These are phyloP conservation scores for Geotrichum phurueaensis DNA, from an alignment of 1,139 yeast genomes.

Conservation along the genomic window DNA sequence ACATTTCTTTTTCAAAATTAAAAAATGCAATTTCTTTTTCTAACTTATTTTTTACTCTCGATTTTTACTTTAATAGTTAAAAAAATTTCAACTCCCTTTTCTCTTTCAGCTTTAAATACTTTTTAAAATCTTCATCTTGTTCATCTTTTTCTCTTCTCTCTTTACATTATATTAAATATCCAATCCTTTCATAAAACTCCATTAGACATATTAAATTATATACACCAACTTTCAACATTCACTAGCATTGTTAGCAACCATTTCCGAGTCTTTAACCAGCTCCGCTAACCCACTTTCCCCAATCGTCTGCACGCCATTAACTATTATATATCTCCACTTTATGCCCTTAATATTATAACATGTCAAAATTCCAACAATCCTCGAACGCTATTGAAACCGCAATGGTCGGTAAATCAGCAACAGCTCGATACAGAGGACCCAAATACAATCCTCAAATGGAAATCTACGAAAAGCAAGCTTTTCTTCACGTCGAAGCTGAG, in stretches of 20 bases:
- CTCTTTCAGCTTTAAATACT: neutral
- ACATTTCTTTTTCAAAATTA: too few species aligned
- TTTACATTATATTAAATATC: neutral
- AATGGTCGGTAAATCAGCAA: constrained; percentile 9
- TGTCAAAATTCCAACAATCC: constrained; percentile 1
- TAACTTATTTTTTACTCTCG: neutral
- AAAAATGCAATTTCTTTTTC: neutral
- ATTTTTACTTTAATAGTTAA: neutral
- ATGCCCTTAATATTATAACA: neutral
- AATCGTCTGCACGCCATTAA: neutral
- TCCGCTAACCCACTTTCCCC: neutral
- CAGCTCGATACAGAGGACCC: constrained; percentile 10
- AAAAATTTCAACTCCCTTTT: neutral
- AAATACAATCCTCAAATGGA: constrained; percentile 13
- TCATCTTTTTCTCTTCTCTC: neutral
- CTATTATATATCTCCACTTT: neutral
- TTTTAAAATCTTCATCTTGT: neutral
- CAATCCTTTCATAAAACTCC: neutral
- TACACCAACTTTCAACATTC: neutral
- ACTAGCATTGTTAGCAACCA: neutral
- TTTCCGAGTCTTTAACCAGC: neutral
- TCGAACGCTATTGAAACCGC: constrained; percentile 6
- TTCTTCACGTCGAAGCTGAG: constrained; percentile 26
- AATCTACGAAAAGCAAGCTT: constrained; percentile 11
- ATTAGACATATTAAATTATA: neutral